Base-by-base conservation (phyloP, 257 asterid genomes). In the Vinca minor region DNA sequence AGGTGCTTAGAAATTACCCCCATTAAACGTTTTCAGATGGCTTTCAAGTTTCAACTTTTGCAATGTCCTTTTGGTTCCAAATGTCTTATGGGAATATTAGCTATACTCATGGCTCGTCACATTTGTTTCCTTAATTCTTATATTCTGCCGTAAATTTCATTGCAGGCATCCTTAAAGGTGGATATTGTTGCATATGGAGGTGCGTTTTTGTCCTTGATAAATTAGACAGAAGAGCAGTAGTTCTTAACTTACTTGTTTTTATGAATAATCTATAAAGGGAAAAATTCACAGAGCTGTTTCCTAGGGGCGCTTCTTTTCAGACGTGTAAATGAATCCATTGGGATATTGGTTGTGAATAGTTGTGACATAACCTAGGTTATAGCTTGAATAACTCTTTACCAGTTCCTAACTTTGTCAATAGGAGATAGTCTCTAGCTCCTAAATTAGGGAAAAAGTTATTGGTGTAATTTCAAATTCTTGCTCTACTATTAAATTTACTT, bases 111-210 rank as follows among this genome's bases (percentile, higher is more conserved):
- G 14, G 5, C 31, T 45, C 20, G 18, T 18, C 18, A 29, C 17
- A 9, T 14, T 4, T 21, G 21, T 54, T 29, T 32, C 2, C 65
- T 18, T n/a, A 14, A 54, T 46, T 18, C 61, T 65, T 39, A 31
- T 38, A 15, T 17, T 72, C 42, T 28, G 25, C 18, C 18, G 32
- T 65, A 62, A 23, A 15, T 68, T 67, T 66, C n/a, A 49, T 31
- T 81, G 78, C 94, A 92, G 98, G 94, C 89, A 45, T 72, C 66
- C 63, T 76, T 89, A 38, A 84, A 85, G 56, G 98, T 89, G 65
- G 96, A 89, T 69, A 82, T 92, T 77, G 91, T 92, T 42, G 96
- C 96, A 31, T 89, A 92, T 85, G 97, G 98, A 87, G 97, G 98
- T 85, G 78, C 53, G 79, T 26, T 29, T 55, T 55, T 75, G 45